These are phyloP conservation scores for Trichoderma sp. DNA, from an alignment of 2,329 filamentous ascomycete genomes.

Conservation along the genomic window DNA sequence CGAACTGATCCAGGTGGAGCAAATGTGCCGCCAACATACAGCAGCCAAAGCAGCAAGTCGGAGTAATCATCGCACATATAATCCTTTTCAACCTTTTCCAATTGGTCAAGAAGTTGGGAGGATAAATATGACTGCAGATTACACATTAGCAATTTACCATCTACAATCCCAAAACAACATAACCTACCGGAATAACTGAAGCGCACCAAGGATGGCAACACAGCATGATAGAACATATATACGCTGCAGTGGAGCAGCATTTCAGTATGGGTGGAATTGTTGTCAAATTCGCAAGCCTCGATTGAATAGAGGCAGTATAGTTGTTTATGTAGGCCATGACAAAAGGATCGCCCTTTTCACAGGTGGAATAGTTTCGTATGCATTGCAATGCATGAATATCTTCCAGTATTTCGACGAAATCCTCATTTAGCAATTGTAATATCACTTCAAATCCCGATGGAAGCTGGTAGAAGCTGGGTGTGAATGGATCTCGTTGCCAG, in stretches of 20 bases:
- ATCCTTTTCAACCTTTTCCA: not conserved
- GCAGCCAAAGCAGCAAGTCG: not conserved
- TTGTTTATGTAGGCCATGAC: not conserved
- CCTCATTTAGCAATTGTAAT: not conserved
- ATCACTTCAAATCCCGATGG: not conserved
- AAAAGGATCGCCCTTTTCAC: not conserved
- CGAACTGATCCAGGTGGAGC: not conserved
- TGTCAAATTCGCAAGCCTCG: not conserved
- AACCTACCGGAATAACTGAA: not conserved
- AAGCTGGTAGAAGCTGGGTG: not conserved
- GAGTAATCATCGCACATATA: not conserved
- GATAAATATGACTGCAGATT: not conserved
- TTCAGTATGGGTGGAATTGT: not conserved
- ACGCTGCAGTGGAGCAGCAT: not conserved
- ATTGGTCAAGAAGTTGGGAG: not conserved
- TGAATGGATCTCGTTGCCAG: not conserved
- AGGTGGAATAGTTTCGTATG: not conserved
- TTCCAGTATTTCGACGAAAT: not conserved
- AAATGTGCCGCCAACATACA: not conserved
- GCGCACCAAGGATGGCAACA: not conserved
- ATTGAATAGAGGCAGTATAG: not conserved
- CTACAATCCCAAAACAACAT: not conserved
- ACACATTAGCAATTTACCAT: not conserved
- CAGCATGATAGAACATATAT: not conserved
- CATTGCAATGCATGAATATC: not conserved